phyloP scores from a whole-genome alignment of 768 basidiomycete species.

The Rhizopogon vinicolor region DNA sequence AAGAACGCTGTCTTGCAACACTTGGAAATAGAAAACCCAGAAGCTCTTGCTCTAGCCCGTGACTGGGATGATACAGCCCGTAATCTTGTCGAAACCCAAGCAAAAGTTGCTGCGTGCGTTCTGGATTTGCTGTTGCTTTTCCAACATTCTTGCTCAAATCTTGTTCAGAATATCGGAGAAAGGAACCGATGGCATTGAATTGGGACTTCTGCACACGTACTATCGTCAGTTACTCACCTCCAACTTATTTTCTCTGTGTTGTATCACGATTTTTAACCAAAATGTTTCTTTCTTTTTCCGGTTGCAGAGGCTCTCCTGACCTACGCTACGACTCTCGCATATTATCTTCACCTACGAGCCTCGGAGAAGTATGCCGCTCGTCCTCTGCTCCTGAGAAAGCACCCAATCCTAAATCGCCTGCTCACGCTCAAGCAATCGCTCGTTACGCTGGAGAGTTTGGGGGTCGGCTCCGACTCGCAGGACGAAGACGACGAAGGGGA shows the following conservation, averaged over 20 bases:
- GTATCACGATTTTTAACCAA: background rate
- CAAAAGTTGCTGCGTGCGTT: conserved; percentile 51
- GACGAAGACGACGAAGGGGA: conserved; percentile 42
- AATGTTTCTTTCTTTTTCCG: background rate
- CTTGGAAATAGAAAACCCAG: conserved; percentile 72
- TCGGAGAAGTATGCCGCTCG: conserved; percentile 57
- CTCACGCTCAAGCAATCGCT: conserved; percentile 81
- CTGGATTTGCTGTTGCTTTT: background rate
- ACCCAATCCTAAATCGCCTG: conserved; percentile 73
- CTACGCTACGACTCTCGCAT: conserved; percentile 86
- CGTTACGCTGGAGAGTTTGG: conserved; percentile 78
- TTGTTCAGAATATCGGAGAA: conserved; percentile 42
- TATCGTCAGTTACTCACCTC: conserved; percentile 61
- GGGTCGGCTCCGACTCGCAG: conserved; percentile 54
- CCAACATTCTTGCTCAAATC: background rate
- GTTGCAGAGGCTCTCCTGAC: conserved; percentile 79
- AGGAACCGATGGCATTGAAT: conserved; percentile 46
- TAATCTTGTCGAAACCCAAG: conserved; percentile 46
- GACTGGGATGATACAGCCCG: conserved; percentile 77
- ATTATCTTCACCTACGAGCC: conserved; percentile 85
- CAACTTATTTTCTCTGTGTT: background rate
- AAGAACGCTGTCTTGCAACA: conserved; percentile 56
- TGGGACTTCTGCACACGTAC: conserved; percentile 78
- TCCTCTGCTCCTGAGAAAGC: conserved; percentile 58
- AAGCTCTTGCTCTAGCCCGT: conserved; percentile 72